Evolutionary conservation across 768 basidiomycete genomes (phyloP).

Genomic region (Amanita brunnescens): DNA sequence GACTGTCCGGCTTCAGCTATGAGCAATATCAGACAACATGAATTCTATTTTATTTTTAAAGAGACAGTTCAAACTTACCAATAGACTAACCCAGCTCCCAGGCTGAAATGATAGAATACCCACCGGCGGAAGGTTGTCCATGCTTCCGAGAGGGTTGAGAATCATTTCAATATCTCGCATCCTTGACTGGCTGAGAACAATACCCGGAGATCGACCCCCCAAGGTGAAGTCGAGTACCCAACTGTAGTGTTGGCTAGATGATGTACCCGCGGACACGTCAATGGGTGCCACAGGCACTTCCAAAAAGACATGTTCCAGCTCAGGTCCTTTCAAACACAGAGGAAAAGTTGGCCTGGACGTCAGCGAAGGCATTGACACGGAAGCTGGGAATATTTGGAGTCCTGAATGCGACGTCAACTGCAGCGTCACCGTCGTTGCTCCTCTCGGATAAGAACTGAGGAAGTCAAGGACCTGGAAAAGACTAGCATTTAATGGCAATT

Average conservation of each 20-base stretch:
- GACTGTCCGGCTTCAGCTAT: constrained; percentile 46
- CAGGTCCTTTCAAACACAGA: constrained; percentile 35
- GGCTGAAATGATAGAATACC: constrained; percentile 38
- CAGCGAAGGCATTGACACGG: constrained; percentile 37
- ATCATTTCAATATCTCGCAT: constrained; percentile 67
- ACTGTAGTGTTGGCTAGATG: constrained; percentile 24
- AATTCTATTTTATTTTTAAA: too few relatives aligned
- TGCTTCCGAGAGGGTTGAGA: constrained; percentile 45
- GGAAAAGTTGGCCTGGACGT: constrained; percentile 44
- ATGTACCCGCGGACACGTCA: constrained; percentile 8
- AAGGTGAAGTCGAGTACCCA: constrained; percentile 74
- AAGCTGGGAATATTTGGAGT: constrained; percentile 30
- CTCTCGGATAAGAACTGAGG: constrained; percentile 33
- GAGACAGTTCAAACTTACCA: constrained; percentile 30
- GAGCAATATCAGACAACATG: background rate
- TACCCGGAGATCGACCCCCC: constrained; percentile 39
- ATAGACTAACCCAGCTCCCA: constrained; percentile 57
- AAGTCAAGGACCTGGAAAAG: constrained; percentile 35
- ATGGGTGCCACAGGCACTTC: constrained; percentile 24
- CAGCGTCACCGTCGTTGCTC: constrained; percentile 50
- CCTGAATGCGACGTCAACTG: constrained; percentile 27
- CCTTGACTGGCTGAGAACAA: constrained; percentile 66
- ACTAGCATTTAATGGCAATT: constrained; percentile 40
- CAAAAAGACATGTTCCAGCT: constrained; percentile 46
- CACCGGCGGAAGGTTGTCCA: constrained; percentile 32